Percentiles rank a stretch among this genome's conserved stretches.
phyloP scores from a whole-genome alignment of 2,329 filamentous ascomycete genomes.

The Sclerotinia sclerotiorum region DNA sequence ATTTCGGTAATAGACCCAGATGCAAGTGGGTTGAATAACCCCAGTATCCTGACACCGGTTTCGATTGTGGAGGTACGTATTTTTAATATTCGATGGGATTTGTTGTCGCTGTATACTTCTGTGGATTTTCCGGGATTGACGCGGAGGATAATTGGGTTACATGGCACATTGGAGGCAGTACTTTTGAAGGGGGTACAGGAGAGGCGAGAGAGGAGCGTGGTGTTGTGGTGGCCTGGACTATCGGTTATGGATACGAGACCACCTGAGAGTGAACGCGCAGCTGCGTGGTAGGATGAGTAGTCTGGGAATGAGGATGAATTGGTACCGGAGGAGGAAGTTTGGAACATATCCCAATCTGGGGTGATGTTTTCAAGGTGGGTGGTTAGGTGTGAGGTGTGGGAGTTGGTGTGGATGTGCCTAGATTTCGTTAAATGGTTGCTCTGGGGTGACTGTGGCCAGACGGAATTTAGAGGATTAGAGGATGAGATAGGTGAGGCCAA shows the following conservation, averaged over 20 bases:
- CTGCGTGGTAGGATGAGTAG: conserved; percentile 25
- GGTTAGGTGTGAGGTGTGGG: conserved; percentile 25
- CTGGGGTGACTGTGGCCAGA: background rate
- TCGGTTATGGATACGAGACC: conserved; percentile 29
- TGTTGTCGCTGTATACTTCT: conserved; percentile 22
- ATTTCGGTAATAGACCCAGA: background rate
- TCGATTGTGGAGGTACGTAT: conserved; percentile 21
- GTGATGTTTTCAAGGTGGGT: conserved; percentile 24
- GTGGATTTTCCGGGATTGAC: conserved; percentile 22
- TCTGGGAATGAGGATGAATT: background rate
- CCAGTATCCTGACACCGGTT: conserved; percentile 18
- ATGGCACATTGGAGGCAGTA: background rate
- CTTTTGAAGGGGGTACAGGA: background rate
- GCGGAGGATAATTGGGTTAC: background rate
- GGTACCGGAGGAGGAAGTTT: conserved; percentile 12
- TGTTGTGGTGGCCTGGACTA: conserved; percentile 22
- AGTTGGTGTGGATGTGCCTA: conserved; percentile 27
- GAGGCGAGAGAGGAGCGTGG: conserved; percentile 5
- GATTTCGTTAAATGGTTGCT: background rate
- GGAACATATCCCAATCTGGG: conserved; percentile 28
- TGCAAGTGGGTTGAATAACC: conserved; percentile 12
- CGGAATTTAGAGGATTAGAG: too few species aligned
- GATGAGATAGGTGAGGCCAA: background rate
- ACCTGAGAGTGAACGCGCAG: conserved; percentile 25
- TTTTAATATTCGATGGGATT: conserved; percentile 18